Evolutionary conservation across 805 yeast genomes (phyloP).

Genomic region (Lipomyces chichibuensis): DNA sequence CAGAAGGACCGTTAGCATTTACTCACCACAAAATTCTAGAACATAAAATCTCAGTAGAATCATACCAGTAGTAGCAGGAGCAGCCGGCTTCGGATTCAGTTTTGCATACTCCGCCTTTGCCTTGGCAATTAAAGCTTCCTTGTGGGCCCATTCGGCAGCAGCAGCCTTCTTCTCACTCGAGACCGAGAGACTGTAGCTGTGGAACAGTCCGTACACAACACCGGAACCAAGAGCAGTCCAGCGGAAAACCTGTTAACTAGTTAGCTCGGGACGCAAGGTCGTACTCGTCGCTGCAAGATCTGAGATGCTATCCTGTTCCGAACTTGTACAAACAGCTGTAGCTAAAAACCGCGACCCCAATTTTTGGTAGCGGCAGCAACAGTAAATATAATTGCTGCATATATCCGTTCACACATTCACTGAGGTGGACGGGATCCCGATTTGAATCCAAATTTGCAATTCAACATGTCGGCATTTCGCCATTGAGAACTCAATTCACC

Average conservation of each 20-base stretch:
- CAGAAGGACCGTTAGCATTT: background rate
- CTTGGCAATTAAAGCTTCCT: constrained; percentile 76
- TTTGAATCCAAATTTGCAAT: background rate
- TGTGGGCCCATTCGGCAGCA: constrained; percentile 59
- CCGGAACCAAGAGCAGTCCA: constrained; percentile 91
- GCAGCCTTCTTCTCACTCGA: constrained; percentile 63
- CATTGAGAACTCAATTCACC: background rate
- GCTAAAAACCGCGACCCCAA: too few species aligned
- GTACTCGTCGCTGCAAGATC: background rate
- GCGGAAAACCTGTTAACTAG: constrained; percentile 68
- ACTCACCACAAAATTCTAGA: too few species aligned
- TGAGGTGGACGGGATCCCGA: background rate
- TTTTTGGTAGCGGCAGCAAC: too few species aligned
- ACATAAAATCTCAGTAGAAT: background rate
- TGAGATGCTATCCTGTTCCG: background rate
- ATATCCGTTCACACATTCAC: too few species aligned
- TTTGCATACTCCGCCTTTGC: constrained; percentile 89
- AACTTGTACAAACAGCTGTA: background rate
- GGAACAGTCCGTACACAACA: constrained; percentile 82
- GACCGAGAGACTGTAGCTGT: constrained; percentile 69
- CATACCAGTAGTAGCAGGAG: constrained; percentile 42
- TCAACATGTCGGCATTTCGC: background rate
- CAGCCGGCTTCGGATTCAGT: constrained; percentile 53
- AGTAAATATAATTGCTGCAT: too few species aligned
- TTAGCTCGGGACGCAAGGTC: background rate